Base-by-base conservation (phyloP, 257 asterid genomes). In the Nicotiana otophora region DNA sequence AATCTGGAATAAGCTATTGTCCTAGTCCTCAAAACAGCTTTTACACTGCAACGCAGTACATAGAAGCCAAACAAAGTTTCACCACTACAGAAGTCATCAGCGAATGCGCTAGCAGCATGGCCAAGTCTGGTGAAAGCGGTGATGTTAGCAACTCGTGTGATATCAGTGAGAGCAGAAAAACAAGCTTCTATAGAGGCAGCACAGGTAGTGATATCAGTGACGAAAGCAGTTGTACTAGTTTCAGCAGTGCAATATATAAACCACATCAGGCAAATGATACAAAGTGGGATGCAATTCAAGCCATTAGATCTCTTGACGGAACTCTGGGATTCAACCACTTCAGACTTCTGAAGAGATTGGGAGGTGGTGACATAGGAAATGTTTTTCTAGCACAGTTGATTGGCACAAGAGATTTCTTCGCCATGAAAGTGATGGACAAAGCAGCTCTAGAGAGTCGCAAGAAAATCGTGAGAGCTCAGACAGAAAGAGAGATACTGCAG, bases 381-480 rank as follows among this genome's bases (percentile, higher is more conserved):
- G 94, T 91, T 67, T 88, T 89, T 83, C 87, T 91, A 62, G 82
- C 94, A 5, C 93, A 89, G 84, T 84, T 91, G 85, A 84, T 87
- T 39, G 94, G 94, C 53, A 91, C 93, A 15, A 87, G 87, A 84
- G 82, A 86, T 86, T 87, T 79, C 83, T 91, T 91, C 85, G 94
- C 94, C 81, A 86, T 91, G 93, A 91, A 91, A 86, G 93, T 91
- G 82, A 91, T 91, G 94, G 88, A 91, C 82, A 91, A 91, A 85
- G 91, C 86, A 66, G 83, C 88, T 82, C 81, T 91, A 80, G 94
- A 84, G 46, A 85, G 92, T 81, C 80, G 94, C 81, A 91, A 91
- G 88, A 91, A 91, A 83, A 90, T 90, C 42, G 87, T 89, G 15
- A 82, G 94, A 83, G 90, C 93, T 80, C 94, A 89, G 86, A 91